Conservation (phyloP, 192 early-diverging fungal genomes). For the Backusella australiensis region DNA sequence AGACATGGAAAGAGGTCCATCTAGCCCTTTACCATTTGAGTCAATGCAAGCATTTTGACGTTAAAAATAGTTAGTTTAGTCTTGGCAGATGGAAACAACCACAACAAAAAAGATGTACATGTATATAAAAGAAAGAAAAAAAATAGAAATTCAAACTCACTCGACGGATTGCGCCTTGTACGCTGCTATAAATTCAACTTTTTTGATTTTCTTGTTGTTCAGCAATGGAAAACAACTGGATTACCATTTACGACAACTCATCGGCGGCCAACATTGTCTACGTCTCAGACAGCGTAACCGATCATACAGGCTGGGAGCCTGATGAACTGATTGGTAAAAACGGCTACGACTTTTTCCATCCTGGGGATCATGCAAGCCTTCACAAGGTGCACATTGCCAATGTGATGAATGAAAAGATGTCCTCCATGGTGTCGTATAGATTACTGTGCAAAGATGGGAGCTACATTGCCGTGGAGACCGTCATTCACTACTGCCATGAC, state of each 20-base stretch:
- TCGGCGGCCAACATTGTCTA: constrained; percentile 30
- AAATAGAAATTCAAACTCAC: not conserved
- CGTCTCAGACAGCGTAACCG: constrained; percentile 39
- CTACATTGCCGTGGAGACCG: constrained; percentile 18
- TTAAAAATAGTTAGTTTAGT: not conserved
- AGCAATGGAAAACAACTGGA: constrained; percentile 34
- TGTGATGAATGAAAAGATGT: constrained; percentile 41
- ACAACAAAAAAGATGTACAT: not conserved
- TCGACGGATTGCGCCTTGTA: not conserved
- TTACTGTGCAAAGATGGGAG: constrained; percentile 35
- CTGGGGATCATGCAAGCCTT: constrained; percentile 34
- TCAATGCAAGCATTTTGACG: not conserved
- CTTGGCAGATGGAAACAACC: not conserved
- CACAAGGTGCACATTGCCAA: constrained; percentile 34
- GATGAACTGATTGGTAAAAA: constrained; percentile 44
- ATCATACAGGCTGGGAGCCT: constrained; percentile 43
- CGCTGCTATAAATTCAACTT: not conserved
- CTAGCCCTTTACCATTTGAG: not conserved
- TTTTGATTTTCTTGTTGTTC: not conserved
- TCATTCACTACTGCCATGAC: constrained; percentile 32
- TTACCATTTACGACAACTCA: constrained; percentile 47
- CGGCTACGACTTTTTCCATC: constrained; percentile 40
- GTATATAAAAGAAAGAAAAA: not conserved
- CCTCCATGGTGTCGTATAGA: constrained; percentile 38
- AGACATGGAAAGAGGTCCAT: not conserved